A percentile compares a stretch with the other conserved stretches of the same genome.
Evolutionary conservation across 257 asterid genomes (phyloP).

Genomic region (Plantago elongata): DNA sequence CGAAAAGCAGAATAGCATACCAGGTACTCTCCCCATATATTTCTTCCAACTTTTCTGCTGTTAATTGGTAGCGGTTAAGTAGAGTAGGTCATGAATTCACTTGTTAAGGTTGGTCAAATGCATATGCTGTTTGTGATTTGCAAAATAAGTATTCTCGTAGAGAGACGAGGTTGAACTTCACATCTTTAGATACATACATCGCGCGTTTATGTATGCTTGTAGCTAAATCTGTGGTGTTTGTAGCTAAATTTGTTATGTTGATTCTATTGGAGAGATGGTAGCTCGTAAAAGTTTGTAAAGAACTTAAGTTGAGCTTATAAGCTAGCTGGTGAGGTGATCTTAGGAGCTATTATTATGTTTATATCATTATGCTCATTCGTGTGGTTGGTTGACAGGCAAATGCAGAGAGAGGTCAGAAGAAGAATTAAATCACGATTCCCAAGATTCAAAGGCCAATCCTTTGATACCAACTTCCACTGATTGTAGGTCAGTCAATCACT

Average conservation of each 20-base stretch:
- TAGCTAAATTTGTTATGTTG: too few species aligned
- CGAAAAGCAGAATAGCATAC: constrained; percentile 25
- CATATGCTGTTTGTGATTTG: too few species aligned
- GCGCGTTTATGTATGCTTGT: too few species aligned
- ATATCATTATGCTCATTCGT: not conserved
- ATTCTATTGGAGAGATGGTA: too few species aligned
- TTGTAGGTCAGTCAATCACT: constrained; percentile 46
- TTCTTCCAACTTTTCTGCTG: not conserved
- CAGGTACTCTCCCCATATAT: constrained; percentile 29
- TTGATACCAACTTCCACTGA: constrained; percentile 74
- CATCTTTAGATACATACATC: too few species aligned
- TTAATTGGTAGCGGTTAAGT: not conserved
- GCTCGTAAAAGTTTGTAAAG: too few species aligned
- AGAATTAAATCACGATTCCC: constrained; percentile 21
- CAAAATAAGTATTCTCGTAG: too few species aligned
- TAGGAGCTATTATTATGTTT: not conserved
- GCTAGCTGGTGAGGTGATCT: not conserved
- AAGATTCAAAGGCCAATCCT: constrained; percentile 44
- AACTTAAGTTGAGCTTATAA: not conserved
- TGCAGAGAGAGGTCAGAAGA: constrained; percentile 66
- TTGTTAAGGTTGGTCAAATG: not conserved
- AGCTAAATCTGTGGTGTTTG: too few species aligned
- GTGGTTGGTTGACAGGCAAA: constrained; percentile 47
- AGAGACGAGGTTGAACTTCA: too few species aligned
- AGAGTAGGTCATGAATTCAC: not conserved